These are phyloP conservation scores for Venturia pyrina DNA, from an alignment of 2,329 filamentous ascomycete genomes.

Conservation along the genomic window DNA sequence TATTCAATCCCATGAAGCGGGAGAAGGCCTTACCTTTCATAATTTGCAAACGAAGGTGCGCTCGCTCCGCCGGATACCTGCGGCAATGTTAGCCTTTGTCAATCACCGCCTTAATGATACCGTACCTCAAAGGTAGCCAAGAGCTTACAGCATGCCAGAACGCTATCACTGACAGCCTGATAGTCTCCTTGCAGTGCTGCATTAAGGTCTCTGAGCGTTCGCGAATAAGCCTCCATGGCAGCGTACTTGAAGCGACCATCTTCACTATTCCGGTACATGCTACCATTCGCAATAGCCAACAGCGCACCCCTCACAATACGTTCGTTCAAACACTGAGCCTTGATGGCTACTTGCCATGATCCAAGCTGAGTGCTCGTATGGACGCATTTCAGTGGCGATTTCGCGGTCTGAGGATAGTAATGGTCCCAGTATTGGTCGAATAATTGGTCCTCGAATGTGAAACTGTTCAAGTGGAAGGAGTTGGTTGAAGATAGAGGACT, in stretches of 20 bases:
- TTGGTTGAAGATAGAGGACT: neutral
- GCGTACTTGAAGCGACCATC: slow-evolving; percentile 3
- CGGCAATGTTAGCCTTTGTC: neutral
- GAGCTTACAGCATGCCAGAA: slow-evolving; percentile 5
- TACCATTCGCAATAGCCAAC: neutral
- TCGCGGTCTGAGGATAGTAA: neutral
- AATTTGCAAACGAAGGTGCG: neutral
- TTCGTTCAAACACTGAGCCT: neutral
- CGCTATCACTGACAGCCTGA: neutral
- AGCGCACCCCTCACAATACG: neutral
- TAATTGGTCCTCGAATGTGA: neutral
- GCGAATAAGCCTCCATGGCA: slow-evolving; percentile 8
- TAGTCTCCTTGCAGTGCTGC: neutral
- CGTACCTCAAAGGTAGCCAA: slow-evolving; percentile 7
- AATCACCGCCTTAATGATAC: neutral
- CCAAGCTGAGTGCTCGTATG: neutral
- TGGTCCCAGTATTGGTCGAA: slow-evolving; percentile 9
- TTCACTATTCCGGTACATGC: neutral
- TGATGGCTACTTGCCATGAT: slow-evolving; percentile 5
- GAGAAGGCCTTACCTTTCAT: neutral
- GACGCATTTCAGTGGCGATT: neutral
- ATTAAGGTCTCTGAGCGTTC: neutral
- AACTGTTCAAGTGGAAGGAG: neutral
- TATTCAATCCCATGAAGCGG: neutral
- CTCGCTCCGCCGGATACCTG: neutral